Percentiles rank a stretch among this genome's conserved stretches.
Conservation (phyloP, 2,329 filamentous ascomycete genomes). For the Tolypocladium pustulatum region DNA sequence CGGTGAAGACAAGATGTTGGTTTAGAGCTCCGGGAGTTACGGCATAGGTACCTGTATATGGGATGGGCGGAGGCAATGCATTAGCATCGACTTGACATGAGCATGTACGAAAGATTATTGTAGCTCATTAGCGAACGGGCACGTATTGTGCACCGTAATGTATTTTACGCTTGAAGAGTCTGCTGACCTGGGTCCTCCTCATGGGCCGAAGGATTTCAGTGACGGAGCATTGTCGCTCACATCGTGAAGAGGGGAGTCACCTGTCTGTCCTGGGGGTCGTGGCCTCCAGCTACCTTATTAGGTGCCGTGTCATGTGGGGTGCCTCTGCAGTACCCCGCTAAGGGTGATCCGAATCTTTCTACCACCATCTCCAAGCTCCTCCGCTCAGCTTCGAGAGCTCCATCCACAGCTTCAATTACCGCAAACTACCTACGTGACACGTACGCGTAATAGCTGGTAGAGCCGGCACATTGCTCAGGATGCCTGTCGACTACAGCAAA, state of each 20-base stretch:
- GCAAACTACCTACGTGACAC: neutral
- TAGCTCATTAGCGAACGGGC: neutral
- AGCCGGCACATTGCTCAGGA: slow-evolving; percentile 12
- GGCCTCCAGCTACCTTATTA: too few species aligned
- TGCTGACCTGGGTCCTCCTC: too few species aligned
- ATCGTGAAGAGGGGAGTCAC: too few species aligned
- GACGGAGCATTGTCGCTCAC: too few species aligned
- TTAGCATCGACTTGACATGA: neutral
- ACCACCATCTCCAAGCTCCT: neutral
- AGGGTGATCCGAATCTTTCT: neutral
- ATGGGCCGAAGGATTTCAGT: too few species aligned
- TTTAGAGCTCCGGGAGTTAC: neutral
- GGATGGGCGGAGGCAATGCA: neutral
- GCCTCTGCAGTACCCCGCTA: neutral
- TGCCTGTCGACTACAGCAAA: slow-evolving; percentile 55
- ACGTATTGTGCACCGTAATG: neutral
- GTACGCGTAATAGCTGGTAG: neutral
- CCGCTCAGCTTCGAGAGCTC: neutral
- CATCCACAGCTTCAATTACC: neutral
- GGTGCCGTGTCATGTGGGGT: neutral
- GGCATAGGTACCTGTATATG: neutral
- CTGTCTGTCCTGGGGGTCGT: too few species aligned
- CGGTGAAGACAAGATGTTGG: neutral
- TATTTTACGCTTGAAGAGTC: neutral
- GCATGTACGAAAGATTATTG: neutral